A percentile compares a stretch with the other conserved stretches of the same genome.
Evolutionary conservation across 495 filamentous ascomycete genomes (phyloP).

Genomic region (Immersiella caudata): DNA sequence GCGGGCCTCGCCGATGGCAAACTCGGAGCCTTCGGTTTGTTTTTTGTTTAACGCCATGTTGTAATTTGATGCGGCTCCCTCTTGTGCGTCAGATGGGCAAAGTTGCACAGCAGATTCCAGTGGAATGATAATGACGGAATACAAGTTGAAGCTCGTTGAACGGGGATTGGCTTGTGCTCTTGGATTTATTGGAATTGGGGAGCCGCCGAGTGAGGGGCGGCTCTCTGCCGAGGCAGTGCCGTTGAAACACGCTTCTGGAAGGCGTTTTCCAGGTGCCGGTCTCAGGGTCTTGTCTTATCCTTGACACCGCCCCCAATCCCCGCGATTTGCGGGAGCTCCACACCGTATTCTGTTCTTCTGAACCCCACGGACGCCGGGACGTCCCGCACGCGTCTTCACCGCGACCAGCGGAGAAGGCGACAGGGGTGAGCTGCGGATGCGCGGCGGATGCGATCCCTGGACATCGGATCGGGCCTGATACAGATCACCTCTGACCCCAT

Average conservation of each 20-base stretch:
- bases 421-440: background rate
- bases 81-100: background rate
- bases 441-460: constrained; percentile 3
- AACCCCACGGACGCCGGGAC: background rate
- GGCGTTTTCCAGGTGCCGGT: background rate
- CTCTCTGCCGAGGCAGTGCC: background rate
- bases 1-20: background rate
- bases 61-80: background rate
- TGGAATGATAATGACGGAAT: background rate
- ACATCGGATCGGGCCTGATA: constrained; percentile 3
- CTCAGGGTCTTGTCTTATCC: background rate
- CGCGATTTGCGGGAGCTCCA: background rate
- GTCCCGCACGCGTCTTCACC: background rate
- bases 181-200: background rate
- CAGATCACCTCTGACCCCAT: background rate
- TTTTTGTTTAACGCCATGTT: background rate
- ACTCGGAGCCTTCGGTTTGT: background rate
- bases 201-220: background rate
- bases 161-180: background rate
- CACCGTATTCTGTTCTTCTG: background rate
- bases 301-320: background rate
- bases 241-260: background rate
- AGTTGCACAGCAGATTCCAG: background rate
- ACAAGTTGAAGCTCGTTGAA: background rate
- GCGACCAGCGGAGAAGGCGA: constrained; percentile 2